A percentile compares a stretch with the other conserved stretches of the same genome.
These are phyloP conservation scores for Tetrapisispora pingtungensis DNA, from an alignment of 805 yeast species.

Conservation along the genomic window DNA sequence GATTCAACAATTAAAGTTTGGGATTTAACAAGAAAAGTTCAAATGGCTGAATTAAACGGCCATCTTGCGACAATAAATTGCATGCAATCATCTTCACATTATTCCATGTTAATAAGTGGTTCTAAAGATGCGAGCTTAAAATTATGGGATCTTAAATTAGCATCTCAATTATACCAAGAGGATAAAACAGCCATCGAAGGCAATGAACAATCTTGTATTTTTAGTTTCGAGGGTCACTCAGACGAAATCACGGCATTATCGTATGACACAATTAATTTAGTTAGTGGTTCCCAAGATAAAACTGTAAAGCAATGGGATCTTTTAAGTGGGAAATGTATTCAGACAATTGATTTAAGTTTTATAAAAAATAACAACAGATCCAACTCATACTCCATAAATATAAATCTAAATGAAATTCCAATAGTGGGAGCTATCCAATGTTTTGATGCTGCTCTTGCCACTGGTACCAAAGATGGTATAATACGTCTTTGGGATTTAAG, in stretches of 20 bases:
- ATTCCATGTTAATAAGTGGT: conserved; percentile 39
- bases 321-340: conserved; percentile 52
- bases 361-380: conserved; percentile 4
- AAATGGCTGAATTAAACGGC: conserved; percentile 37
- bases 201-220: conserved; percentile 30
- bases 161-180: conserved; percentile 20
- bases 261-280: conserved; percentile 42
- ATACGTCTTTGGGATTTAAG: conserved; percentile 72
- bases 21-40: conserved; percentile 54
- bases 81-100: conserved; percentile 44
- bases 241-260: conserved; percentile 57
- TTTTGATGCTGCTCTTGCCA: conserved; percentile 66
- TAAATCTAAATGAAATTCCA: conserved; percentile 17
- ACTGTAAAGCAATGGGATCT: conserved; percentile 74
- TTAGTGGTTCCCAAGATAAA: conserved; percentile 61
- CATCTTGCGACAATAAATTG: conserved; percentile 51
- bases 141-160: conserved; percentile 44
- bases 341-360: conserved; percentile 53
- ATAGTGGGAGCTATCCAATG: conserved; percentile 61
- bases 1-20: conserved; percentile 76
- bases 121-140: conserved; percentile 53
- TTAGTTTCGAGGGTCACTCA: conserved; percentile 52
- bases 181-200: conserved; percentile 7
- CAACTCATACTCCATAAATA: conserved; percentile 1
- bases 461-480: conserved; percentile 68